A percentile compares a stretch with the other conserved stretches of the same genome.
These are phyloP conservation scores for Hapsidospora chrysogenum DNA, from an alignment of 495 filamentous ascomycete genomes.

Conservation along the genomic window DNA sequence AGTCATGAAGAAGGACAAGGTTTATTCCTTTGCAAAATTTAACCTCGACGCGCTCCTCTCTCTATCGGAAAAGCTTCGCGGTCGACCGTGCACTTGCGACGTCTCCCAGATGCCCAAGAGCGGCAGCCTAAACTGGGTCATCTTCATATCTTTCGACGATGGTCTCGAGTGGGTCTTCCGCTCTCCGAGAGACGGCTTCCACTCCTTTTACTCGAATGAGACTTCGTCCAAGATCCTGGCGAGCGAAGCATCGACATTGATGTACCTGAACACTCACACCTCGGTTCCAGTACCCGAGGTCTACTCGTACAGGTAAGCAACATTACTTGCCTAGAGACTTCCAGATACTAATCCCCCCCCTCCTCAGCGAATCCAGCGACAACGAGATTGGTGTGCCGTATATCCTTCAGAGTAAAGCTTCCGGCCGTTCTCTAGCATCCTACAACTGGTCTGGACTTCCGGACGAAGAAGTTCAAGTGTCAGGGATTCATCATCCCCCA, in stretches of 20 bases:
- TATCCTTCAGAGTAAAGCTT: background rate
- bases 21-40: background rate
- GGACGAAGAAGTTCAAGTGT: no score
- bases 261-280: background rate
- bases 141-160: background rate
- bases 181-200: background rate
- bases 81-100: background rate
- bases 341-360: background rate
- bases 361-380: background rate
- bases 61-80: background rate
- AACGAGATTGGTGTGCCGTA: background rate
- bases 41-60: background rate
- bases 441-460: background rate
- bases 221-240: background rate
- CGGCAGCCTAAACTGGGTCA: background rate
- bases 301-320: background rate
- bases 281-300: background rate
- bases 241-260: background rate
- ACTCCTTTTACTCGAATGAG: background rate
- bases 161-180: background rate
- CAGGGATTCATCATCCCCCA: background rate
- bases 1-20: background rate
- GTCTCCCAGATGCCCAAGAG: background rate
- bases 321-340: no score
- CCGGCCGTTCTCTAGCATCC: background rate